Conservation (phyloP, 2,329 filamentous ascomycete species). For the Pseudogymnoascus sp. region DNA sequence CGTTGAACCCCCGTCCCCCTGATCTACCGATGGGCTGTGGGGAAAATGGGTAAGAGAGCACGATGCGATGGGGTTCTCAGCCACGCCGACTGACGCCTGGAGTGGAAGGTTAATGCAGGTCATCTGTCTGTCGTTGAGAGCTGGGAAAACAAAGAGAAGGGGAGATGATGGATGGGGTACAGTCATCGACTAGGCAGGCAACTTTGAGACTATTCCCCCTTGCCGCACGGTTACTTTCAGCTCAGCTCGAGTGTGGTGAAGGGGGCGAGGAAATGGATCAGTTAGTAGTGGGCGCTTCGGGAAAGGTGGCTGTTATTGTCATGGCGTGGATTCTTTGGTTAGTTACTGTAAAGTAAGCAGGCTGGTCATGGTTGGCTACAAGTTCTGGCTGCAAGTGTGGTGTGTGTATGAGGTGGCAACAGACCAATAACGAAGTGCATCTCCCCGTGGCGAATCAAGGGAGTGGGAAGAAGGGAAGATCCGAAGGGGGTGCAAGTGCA, state of each 20-base stretch:
- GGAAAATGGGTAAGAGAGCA: not conserved
- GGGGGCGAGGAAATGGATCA: not conserved
- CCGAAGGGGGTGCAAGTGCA: not conserved
- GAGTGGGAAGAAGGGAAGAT: not conserved
- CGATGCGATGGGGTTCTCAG: not conserved
- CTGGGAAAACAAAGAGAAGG: not conserved
- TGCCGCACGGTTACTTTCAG: not conserved
- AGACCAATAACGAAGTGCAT: too few species aligned
- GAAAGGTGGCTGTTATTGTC: not conserved
- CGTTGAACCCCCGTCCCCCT: not conserved
- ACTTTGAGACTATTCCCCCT: not conserved
- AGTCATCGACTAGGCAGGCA: not conserved
- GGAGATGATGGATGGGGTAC: not conserved
- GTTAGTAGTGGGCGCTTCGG: not conserved
- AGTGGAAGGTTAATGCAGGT: not conserved
- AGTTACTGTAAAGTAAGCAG: not conserved
- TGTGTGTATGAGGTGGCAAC: not conserved
- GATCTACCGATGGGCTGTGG: not conserved
- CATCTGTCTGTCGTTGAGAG: not conserved
- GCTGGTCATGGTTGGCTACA: not conserved
- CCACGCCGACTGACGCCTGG: not conserved
- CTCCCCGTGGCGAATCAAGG: not conserved
- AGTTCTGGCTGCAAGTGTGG: not conserved
- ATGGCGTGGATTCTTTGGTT: not conserved
- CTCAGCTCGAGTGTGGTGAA: not conserved